A percentile compares a stretch with the other conserved stretches of the same genome.
These are phyloP conservation scores for Colletotrichum cereale DNA, from an alignment of 2,329 filamentous ascomycete species.

Conservation along the genomic window DNA sequence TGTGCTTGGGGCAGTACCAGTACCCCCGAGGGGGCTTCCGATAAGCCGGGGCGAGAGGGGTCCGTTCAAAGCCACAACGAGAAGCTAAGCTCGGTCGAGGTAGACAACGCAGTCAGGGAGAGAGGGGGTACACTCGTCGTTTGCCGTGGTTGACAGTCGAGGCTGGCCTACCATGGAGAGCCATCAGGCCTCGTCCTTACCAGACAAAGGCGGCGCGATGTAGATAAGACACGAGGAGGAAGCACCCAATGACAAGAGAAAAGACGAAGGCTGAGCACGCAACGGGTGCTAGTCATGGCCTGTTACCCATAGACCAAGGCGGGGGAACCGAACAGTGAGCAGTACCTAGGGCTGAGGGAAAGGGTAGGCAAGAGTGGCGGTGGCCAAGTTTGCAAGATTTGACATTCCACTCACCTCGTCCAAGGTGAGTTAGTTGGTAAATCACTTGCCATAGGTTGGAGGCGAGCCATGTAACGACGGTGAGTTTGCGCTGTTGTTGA, in stretches of 20 bases:
- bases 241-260: not conserved
- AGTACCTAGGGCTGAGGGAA: not conserved
- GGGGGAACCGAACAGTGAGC: not conserved
- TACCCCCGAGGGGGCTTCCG: not conserved
- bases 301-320: not conserved
- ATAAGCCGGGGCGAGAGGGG: not conserved
- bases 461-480: not conserved
- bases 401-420: not conserved
- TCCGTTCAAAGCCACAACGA: slow-evolving; percentile 2
- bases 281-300: slow-evolving; percentile 16
- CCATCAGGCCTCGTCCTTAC: not conserved
- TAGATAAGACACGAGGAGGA: not conserved
- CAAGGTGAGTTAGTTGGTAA: not conserved
- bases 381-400: not conserved
- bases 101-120: not conserved
- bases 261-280: not conserved
- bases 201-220: not conserved
- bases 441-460: not conserved
- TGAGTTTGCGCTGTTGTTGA: not conserved
- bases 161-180: not conserved
- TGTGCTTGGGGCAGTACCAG: not conserved
- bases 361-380: not conserved
- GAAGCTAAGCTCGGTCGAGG: not conserved
- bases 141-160: not conserved
- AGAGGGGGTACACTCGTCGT: not conserved